Percentiles rank a stretch among this genome's conserved stretches.
phyloP scores from a whole-genome alignment of 1,139 yeast species.

The Pichia sp. region DNA sequence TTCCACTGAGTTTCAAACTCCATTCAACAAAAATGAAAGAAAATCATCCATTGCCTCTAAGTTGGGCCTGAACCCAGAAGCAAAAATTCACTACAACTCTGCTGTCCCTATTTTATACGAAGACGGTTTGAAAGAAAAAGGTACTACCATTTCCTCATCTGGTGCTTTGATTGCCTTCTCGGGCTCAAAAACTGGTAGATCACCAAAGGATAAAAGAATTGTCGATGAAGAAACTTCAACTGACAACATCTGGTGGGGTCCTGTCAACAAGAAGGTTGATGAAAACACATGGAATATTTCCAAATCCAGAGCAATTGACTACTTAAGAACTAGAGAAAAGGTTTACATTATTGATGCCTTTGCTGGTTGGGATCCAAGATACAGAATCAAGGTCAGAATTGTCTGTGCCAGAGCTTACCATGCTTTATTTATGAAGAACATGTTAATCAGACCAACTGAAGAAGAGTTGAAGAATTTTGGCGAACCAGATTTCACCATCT shows the following conservation, averaged over 20 bases:
- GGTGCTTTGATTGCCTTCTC: constrained; percentile 97
- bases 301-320: constrained; percentile 95
- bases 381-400: constrained; percentile 93
- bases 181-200: constrained; percentile 95
- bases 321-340: constrained; percentile 91
- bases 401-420: constrained; percentile 99
- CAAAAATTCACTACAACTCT: constrained; percentile 72
- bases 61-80: constrained; percentile 37
- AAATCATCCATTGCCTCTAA: constrained; percentile 24
- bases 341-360: constrained; percentile 93
- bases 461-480: constrained; percentile 88
- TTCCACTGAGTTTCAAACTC: constrained; percentile 15
- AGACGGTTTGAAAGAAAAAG: constrained; percentile 85
- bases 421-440: constrained; percentile 95
- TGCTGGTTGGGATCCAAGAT: constrained; percentile 99
- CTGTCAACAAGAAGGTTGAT: constrained; percentile 91
- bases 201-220: constrained; percentile 97
- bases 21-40: constrained; percentile 20
- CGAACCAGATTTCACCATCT: constrained; percentile 96
- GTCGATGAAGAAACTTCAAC: constrained; percentile 87
- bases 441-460: constrained; percentile 91
- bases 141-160: constrained; percentile 86
- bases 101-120: constrained; percentile 91
- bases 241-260: constrained; percentile 97
- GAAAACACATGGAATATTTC: constrained; percentile 94